These are phyloP conservation scores for Cicer arietinum DNA, from an alignment of 306 rosid species.

Conservation along the genomic window DNA sequence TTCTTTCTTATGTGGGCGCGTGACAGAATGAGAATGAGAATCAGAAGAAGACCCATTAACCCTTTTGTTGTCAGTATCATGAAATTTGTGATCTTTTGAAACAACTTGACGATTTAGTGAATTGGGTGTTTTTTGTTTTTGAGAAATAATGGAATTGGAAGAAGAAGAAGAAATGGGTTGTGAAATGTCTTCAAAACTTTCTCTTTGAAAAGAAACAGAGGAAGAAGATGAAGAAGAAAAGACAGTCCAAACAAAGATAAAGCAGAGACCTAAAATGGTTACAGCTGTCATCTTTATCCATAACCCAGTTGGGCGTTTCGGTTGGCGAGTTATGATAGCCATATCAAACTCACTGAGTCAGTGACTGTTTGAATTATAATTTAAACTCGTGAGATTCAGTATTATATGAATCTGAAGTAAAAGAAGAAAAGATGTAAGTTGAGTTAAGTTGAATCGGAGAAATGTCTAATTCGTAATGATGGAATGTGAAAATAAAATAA, in stretches of 20 bases:
- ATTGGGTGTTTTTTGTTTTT: constrained; percentile 4
- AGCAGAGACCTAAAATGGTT: constrained; percentile 77
- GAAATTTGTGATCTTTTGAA: constrained; percentile 32
- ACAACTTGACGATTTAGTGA: constrained; percentile 27
- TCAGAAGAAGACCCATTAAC: constrained; percentile 46
- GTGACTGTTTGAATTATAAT: not conserved
- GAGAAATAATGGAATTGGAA: not conserved
- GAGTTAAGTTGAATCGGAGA: not conserved
- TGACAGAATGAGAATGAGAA: constrained; percentile 16
- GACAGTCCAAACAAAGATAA: constrained; percentile 78
- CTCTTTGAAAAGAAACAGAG: constrained; percentile 69
- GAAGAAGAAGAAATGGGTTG: constrained; percentile 59
- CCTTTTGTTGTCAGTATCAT: constrained; percentile 45
- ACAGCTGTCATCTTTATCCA: constrained; percentile 82
- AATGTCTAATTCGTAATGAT: not conserved
- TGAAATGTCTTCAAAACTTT: constrained; percentile 85
- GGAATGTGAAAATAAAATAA: not conserved
- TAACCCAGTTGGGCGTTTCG: constrained; percentile 77
- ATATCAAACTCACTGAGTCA: constrained; percentile 39
- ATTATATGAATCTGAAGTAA: not conserved
- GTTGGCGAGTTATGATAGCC: constrained; percentile 72
- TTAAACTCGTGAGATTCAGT: too few species aligned
- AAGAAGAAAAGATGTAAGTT: not conserved
- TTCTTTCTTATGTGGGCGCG: constrained; percentile 48
- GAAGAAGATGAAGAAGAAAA: constrained; percentile 74